phyloP scores from a whole-genome alignment of 768 basidiomycete species.

The Panellus pusillus region DNA sequence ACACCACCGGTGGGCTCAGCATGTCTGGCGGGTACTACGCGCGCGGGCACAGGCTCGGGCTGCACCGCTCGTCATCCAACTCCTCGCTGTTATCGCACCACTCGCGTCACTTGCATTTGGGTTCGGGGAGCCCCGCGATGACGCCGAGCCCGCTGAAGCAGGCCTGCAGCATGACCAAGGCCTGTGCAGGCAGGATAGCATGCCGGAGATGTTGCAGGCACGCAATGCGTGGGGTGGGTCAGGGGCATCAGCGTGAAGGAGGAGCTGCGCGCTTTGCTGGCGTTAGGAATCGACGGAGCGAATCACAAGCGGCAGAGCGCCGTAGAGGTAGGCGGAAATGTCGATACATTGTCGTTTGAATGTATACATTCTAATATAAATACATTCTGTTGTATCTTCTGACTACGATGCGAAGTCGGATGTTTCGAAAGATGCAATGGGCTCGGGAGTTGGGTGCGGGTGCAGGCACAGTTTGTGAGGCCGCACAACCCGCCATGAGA shows the following conservation, averaged over 20 bases:
- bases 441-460: no score
- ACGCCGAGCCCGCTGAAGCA: neutral
- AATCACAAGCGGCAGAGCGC: no score
- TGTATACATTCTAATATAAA: no score
- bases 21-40: neutral
- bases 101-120: no score
- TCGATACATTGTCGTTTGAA: no score
- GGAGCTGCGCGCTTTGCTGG: slow-evolving; percentile 14
- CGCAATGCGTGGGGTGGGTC: neutral
- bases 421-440: no score
- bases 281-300: no score
- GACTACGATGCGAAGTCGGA: no score
- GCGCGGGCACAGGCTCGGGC: neutral
- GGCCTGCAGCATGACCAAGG: neutral
- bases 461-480: no score
- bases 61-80: slow-evolving; percentile 3
- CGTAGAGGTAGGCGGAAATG: no score
- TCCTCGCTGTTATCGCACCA: neutral
- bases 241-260: slow-evolving; percentile 16
- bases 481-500: no score
- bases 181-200: slow-evolving; percentile 8
- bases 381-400: no score
- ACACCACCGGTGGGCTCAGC: slow-evolving; percentile 18
- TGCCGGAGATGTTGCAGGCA: slow-evolving; percentile 7
- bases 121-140: neutral